These are phyloP conservation scores for Rhodotorula sp. DNA, from an alignment of 1,284 basidiomycete species.

Conservation along the genomic window DNA sequence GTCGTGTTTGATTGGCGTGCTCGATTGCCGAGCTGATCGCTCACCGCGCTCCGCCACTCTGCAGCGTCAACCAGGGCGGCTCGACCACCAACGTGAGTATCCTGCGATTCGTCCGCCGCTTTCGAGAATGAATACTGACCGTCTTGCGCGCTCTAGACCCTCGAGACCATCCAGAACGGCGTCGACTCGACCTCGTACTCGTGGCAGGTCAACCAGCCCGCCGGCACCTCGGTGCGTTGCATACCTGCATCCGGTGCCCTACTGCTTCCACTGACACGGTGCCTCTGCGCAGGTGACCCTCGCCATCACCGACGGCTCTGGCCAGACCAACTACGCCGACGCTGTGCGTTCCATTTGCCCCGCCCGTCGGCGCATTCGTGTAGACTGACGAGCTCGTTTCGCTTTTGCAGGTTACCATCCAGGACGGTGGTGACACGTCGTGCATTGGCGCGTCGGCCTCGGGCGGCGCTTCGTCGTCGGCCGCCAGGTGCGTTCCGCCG, in stretches of 20 bases:
- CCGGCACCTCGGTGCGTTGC: slow-evolving; percentile 44
- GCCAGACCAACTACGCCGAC: slow-evolving; percentile 31
- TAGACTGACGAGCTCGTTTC: background rate
- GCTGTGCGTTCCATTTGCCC: background rate
- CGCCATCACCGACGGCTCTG: slow-evolving; percentile 46
- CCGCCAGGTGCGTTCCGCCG: too few relatives aligned
- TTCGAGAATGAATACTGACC: background rate
- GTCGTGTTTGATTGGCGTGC: background rate
- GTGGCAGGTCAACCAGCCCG: slow-evolving; percentile 47
- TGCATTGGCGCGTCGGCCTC: slow-evolving; percentile 16
- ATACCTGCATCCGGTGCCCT: background rate
- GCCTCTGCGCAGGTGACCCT: slow-evolving; percentile 43
- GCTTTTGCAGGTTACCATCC: slow-evolving; percentile 17
- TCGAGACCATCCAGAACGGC: slow-evolving; percentile 27
- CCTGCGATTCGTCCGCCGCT: background rate
- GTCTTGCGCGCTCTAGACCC: background rate
- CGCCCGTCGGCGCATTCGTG: too few relatives aligned
- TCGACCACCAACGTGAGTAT: slow-evolving; percentile 14
- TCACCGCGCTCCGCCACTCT: background rate
- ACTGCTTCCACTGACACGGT: rapidly evolving
- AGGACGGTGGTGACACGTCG: slow-evolving; percentile 21
- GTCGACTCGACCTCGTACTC: slow-evolving; percentile 22
- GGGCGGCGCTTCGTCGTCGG: background rate
- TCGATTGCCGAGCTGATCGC: background rate
- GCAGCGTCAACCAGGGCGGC: slow-evolving; percentile 15